Evolutionary conservation across 805 yeast species (phyloP).

Genomic region (Saccharomycopsis microspora): DNA sequence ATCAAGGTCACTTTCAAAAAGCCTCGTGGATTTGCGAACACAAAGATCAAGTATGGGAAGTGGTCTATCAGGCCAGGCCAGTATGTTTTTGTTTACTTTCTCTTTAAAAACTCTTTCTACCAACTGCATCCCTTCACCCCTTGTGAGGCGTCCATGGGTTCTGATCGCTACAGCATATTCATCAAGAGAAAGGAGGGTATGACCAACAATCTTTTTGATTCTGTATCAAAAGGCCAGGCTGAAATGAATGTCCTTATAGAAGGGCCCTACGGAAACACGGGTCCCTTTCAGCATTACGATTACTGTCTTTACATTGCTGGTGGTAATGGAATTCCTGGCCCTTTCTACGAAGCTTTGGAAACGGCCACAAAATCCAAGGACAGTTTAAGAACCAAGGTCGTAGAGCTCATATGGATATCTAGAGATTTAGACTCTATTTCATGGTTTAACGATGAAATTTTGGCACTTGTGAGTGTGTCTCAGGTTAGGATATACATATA

Average conservation of each 20-base stretch:
- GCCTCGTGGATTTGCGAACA: slow-evolving; percentile 18
- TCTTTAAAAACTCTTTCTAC: slow-evolving; percentile 42
- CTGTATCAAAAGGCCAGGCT: slow-evolving; percentile 20
- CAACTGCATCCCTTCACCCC: slow-evolving; percentile 65
- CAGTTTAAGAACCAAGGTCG: slow-evolving; percentile 15
- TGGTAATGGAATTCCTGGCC: slow-evolving; percentile 44
- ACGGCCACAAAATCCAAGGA: slow-evolving; percentile 17
- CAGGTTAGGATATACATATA: slow-evolving; percentile 25
- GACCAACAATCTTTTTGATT: slow-evolving; percentile 31
- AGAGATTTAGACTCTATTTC: slow-evolving; percentile 37
- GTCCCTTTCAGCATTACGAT: slow-evolving; percentile 28
- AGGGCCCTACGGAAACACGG: slow-evolving; percentile 48
- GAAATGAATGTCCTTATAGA: slow-evolving; percentile 33
- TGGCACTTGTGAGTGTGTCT: background rate
- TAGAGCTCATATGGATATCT: slow-evolving; percentile 52
- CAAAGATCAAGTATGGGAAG: background rate
- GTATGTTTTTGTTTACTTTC: slow-evolving; percentile 44
- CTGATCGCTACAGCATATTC: slow-evolving; percentile 19
- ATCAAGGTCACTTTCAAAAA: slow-evolving; percentile 32
- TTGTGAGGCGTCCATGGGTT: too few relatives aligned
- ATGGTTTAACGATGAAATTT: slow-evolving; percentile 36
- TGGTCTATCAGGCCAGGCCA: background rate
- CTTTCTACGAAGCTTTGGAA: slow-evolving; percentile 30
- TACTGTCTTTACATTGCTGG: slow-evolving; percentile 35
- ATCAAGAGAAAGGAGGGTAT: slow-evolving; percentile 48